A percentile compares a stretch with the other conserved stretches of the same genome.
Evolutionary conservation across 2,329 filamentous ascomycete species (phyloP).

Genomic region (Uncinocarpus reesii): DNA sequence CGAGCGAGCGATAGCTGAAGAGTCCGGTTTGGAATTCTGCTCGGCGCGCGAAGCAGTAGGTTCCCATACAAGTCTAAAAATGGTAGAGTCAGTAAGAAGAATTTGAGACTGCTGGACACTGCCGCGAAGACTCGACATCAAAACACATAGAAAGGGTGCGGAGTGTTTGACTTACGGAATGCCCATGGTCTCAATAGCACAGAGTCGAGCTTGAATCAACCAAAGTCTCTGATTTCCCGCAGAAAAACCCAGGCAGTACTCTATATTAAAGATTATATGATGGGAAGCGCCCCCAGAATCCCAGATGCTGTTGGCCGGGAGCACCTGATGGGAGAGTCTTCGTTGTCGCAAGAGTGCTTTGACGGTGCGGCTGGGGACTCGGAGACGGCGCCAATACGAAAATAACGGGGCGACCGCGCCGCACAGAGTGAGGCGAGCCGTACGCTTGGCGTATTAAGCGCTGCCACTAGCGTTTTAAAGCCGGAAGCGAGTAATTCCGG

Average conservation of each 20-base stretch:
- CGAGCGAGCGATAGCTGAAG: slow-evolving; percentile 45
- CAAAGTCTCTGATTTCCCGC: background rate
- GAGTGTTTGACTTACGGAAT: slow-evolving; percentile 31
- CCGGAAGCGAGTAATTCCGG: slow-evolving; percentile 14
- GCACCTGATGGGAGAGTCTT: background rate
- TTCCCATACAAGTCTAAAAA: slow-evolving; percentile 11
- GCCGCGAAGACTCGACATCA: background rate
- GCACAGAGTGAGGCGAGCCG: background rate
- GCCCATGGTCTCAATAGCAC: slow-evolving; percentile 26
- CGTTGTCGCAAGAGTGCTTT: too few species aligned
- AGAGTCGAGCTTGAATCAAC: background rate
- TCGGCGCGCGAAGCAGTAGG: slow-evolving; percentile 9
- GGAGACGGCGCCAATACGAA: slow-evolving; percentile 1
- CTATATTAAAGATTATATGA: too few species aligned
- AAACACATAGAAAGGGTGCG: background rate
- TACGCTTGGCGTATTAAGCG: background rate
- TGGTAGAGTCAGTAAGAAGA: background rate
- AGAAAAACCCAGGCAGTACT: background rate
- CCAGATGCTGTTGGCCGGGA: too few species aligned
- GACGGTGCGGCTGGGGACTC: too few species aligned
- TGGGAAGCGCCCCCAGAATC: too few species aligned
- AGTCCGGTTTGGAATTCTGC: slow-evolving; percentile 38
- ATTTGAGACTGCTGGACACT: background rate
- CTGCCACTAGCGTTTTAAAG: slow-evolving; percentile 7
- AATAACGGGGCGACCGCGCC: background rate